Base-by-base conservation (phyloP, 2,329 filamentous ascomycete genomes). In the Colletotrichum lentis region DNA sequence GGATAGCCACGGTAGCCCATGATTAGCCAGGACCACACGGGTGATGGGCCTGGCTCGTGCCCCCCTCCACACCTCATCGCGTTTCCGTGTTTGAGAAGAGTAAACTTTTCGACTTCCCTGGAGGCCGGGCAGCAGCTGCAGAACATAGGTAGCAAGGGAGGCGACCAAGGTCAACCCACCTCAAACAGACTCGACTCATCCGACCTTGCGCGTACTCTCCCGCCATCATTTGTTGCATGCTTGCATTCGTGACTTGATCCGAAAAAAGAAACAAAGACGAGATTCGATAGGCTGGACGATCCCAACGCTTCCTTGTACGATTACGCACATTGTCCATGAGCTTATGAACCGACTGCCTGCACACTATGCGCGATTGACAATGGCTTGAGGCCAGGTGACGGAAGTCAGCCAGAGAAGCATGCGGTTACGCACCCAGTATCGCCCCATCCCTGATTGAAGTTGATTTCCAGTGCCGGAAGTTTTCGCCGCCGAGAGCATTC, bases 41-140 rank as follows among this genome's bases (percentile, higher is more conserved):
- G 55, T 50, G 65, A 59, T 60, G 54, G 55, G 49, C 65, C 18
- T 64, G 61, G 60, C 61, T 68, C 49, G 65, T 65, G 55, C 61
- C 41, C 43, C 35, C 11, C n/a, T 47, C 41, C 31, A 43, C 44
- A 35, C 53, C 59, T 55, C n/a, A 39, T 47, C 35, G 61, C 22
- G 20, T 41, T 37, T 47, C 49, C 65, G 39, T n/a, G 65, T 68
- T 65, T 60, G 60, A 67, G 27, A 31, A 41, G 14, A 43, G 53
- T 47, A 67, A 67, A 55, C 64, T 64, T 67, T 59, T 50, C 5
- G 46, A 54, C 24, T 43, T 41, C 47, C 55, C 31, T 58, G 41
- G 31, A 27, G 18, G 5, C 39, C 49, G 55, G 43, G 41, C 49
- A 27, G 18, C 16, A 55, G 55, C 61, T 68, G 65, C 61, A 60